These are phyloP conservation scores for Gracilaria vermiculophylla DNA, from an alignment of 23 red algal species.

Conservation along the genomic window DNA sequence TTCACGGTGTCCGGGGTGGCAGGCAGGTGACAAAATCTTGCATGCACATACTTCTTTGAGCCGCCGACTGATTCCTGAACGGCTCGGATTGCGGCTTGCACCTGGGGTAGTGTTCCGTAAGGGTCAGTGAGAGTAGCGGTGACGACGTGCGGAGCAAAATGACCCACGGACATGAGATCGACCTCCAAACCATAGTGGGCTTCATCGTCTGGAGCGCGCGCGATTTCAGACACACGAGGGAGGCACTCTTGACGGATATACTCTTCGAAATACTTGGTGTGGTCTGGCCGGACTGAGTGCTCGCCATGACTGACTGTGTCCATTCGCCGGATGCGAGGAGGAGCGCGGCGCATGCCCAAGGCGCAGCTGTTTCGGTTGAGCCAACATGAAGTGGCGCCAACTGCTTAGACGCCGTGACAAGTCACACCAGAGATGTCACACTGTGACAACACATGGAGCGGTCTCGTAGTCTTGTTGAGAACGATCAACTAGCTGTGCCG, in stretches of 20 bases:
- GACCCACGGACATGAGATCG: constrained; percentile 51
- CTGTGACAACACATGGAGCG: no score
- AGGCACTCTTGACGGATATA: constrained; percentile 43
- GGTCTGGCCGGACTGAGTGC: background rate
- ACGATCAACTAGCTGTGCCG: no score
- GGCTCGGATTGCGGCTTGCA: constrained; percentile 58
- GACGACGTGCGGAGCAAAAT: constrained; percentile 12
- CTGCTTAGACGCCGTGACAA: no score
- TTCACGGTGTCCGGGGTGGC: constrained; percentile 44
- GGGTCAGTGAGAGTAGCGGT: constrained; percentile 51
- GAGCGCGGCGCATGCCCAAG: no score
- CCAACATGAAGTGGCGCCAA: no score
- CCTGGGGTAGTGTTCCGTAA: constrained; percentile 32
- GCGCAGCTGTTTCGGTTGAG: no score
- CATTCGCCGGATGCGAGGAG: no score
- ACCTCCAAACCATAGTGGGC: constrained; percentile 70
- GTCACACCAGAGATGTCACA: no score
- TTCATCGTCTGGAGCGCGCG: constrained; percentile 3
- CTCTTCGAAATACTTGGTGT: constrained; percentile 49
- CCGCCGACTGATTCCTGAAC: constrained; percentile 31
- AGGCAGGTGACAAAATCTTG: constrained; percentile 71
- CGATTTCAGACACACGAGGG: constrained; percentile 31
- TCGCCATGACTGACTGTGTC: no score
- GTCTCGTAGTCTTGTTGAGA: no score
- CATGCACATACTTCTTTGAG: constrained; percentile 77